Base-by-base conservation (phyloP, 2,329 filamentous ascomycete species). In the Penicillium sp. region DNA sequence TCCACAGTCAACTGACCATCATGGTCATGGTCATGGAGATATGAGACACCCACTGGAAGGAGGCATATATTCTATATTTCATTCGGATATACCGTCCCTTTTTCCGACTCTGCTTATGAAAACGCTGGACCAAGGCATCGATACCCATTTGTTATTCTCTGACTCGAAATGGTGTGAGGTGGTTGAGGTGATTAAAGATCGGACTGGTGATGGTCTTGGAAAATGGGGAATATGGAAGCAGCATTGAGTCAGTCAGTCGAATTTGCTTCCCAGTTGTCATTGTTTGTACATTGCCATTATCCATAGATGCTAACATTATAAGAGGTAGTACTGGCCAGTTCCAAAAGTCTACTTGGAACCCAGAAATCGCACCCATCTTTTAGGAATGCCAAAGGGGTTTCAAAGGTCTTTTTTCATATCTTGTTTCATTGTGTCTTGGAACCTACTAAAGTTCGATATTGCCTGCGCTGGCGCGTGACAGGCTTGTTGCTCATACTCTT, bases 181-280 rank as follows among this genome's bases (percentile, higher is more conserved):
- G 14, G 62, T 74, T 1, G 74, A 77, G 58, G 67, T 76, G 5
- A 66, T 75, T 36, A 77, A 77, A 58, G 73, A 76, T 55, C 66
- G 75, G 5, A 59, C 64, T 4, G 74, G 73, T 0, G 56, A 61
- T 47, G 63, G 65, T 24, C 31, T 72, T 16, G 74, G 74, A 11
- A 72, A 66, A 58, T 76, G 73, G 74, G 69, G 70, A 52, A 55
- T 67, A 52, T 72, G 69, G 69, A 44, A 21, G 4, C 38, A 42
- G 36, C 32, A 40, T 29, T 38, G 42, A 52, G 34, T 10, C 18
- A 43, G 45, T 42, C 7, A 14, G 18, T 18, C 18, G 18, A 18
- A 49, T 39, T 31, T 48, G 16, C 51, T 49, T 18, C 18, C 18
- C 18, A 18, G 18, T 18, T 18, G 18, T 18, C 18, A 18, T 18